Evolutionary conservation across 2,329 filamentous ascomycete genomes (phyloP).

Genomic region (Cordyceps cicadae): DNA sequence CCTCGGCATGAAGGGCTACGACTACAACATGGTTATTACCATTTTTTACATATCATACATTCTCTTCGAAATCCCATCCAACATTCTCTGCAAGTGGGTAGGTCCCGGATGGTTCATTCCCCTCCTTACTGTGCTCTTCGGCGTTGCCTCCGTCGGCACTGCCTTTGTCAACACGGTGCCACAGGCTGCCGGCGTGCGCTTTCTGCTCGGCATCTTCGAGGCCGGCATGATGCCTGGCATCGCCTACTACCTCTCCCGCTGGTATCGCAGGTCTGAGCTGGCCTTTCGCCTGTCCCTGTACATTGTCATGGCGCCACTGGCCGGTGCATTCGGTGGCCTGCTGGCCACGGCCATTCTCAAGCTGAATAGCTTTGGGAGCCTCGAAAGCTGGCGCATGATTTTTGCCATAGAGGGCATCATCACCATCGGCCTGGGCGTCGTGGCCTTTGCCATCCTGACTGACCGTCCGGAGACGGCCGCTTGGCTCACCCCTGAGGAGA

Average conservation of each 20-base stretch:
- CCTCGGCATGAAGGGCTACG: constrained; percentile 49
- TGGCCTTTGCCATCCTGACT: constrained; percentile 57
- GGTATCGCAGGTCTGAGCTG: constrained; percentile 63
- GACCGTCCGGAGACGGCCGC: constrained; percentile 59
- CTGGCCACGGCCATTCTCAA: constrained; percentile 56
- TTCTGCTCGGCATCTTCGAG: constrained; percentile 61
- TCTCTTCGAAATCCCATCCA: constrained; percentile 62
- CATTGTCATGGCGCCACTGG: constrained; percentile 62
- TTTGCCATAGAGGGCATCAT: constrained; percentile 64
- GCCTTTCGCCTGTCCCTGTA: constrained; percentile 60
- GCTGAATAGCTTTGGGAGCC: constrained; percentile 47
- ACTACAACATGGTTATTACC: constrained; percentile 62
- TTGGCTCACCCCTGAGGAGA: constrained; percentile 59
- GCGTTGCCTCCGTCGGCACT: constrained; percentile 53
- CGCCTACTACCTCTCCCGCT: constrained; percentile 63
- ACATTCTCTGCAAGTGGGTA: constrained; percentile 60
- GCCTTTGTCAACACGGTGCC: constrained; percentile 53
- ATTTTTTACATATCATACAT: constrained; percentile 69
- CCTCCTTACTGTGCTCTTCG: constrained; percentile 52
- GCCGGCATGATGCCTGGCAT: constrained; percentile 68
- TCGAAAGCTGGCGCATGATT: constrained; percentile 59
- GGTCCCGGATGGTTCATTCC: constrained; percentile 68
- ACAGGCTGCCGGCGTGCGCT: constrained; percentile 51
- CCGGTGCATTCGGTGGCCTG: constrained; percentile 63
- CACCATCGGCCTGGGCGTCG: constrained; percentile 41